Conservation (phyloP, 371 early-diverging fungal species). For the Rhizopus arrhizus region DNA sequence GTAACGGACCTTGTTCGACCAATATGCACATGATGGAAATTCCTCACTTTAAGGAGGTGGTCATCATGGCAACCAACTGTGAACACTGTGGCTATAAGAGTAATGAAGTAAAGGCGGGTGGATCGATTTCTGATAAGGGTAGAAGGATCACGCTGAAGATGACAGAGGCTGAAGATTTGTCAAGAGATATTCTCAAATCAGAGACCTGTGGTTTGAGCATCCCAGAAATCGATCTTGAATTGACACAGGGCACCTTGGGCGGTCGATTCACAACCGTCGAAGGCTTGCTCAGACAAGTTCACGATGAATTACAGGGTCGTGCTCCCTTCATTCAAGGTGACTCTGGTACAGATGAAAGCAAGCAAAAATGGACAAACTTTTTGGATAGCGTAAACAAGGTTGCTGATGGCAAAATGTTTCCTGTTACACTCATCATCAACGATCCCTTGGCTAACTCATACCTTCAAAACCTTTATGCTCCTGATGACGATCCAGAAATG, state of each 20-base stretch:
- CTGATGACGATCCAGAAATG: conserved; percentile 92
- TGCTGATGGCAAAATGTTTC: conserved; percentile 61
- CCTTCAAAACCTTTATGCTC: conserved; percentile 89
- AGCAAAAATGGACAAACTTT: conserved; percentile 65
- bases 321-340: conserved; percentile 80
- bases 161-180: conserved; percentile 84
- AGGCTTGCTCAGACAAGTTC: conserved; percentile 87
- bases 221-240: conserved; percentile 86
- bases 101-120: conserved; percentile 95
- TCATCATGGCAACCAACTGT: conserved; percentile 95
- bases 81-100: conserved; percentile 92
- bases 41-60: conserved; percentile 94
- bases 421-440: conserved; percentile 79
- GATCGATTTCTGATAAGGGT: conserved; percentile 81
- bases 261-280: conserved; percentile 97
- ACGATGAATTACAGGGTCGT: conserved; percentile 77
- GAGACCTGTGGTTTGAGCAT: conserved; percentile 91
- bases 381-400: conserved; percentile 69
- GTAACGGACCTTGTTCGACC: conserved; percentile 82
- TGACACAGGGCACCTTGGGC: conserved; percentile 89
- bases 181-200: conserved; percentile 92
- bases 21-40: conserved; percentile 92
- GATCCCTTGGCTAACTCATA: conserved; percentile 92
- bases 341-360: conserved; percentile 59
- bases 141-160: conserved; percentile 80